Conservation (phyloP, 768 basidiomycete species). For the Omphalotus guepiniiformis region DNA sequence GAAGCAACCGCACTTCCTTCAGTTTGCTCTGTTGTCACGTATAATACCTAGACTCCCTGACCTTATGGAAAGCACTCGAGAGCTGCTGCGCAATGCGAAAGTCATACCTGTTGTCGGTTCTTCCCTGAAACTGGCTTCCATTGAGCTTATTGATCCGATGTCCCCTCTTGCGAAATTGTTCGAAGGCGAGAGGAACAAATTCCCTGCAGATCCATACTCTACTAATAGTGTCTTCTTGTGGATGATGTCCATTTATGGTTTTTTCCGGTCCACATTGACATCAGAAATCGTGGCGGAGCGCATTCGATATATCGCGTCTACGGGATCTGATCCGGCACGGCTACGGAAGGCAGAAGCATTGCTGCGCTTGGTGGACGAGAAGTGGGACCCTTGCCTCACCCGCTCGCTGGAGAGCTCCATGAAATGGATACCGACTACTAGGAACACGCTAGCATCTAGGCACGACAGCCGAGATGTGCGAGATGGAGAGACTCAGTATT, state of each 20-base stretch:
- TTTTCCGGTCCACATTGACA: slow-evolving; percentile 28
- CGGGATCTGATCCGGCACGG: slow-evolving; percentile 5
- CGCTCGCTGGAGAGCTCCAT: slow-evolving; percentile 12
- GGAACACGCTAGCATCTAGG: slow-evolving; percentile 15
- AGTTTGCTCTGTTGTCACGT: slow-evolving; percentile 12
- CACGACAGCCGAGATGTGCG: slow-evolving; percentile 27
- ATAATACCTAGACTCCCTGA: slow-evolving; percentile 14
- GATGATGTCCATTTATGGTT: slow-evolving; percentile 15
- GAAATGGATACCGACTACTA: slow-evolving; percentile 36
- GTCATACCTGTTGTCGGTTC: slow-evolving; percentile 12
- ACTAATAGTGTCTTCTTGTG: slow-evolving; percentile 12
- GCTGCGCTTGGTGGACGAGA: slow-evolving; percentile 18
- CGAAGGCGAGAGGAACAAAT: slow-evolving; percentile 9
- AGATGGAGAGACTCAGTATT: slow-evolving; percentile 22
- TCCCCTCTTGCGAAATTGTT: slow-evolving; percentile 28
- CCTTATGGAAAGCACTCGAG: slow-evolving; percentile 4
- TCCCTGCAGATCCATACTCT: slow-evolving; percentile 10
- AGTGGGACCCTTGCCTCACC: slow-evolving; percentile 13
- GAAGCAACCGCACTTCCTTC: slow-evolving; percentile 10
- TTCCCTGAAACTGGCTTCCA: slow-evolving; percentile 14
- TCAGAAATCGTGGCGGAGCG: slow-evolving; percentile 30
- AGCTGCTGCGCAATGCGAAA: slow-evolving; percentile 5
- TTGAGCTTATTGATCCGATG: slow-evolving; percentile 26
- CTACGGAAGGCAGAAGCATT: slow-evolving; percentile 17
- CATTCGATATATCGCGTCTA: slow-evolving; percentile 27